Conservation (phyloP, 805 yeast species). For the Cyberlindnera subsufficiens region DNA sequence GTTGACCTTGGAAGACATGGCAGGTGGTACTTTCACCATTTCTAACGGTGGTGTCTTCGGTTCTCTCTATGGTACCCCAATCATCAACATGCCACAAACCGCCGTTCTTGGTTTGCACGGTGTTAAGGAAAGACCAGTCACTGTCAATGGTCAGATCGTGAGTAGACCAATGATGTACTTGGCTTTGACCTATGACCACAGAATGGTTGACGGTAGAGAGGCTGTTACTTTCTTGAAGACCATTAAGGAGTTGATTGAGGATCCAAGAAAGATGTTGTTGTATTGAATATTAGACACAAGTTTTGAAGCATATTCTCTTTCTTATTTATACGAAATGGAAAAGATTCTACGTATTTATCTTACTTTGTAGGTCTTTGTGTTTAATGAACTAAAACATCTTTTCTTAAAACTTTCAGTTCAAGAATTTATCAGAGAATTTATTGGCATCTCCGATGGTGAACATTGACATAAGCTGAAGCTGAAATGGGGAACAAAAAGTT, state of each 20-base stretch:
- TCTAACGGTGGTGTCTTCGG: slow-evolving; percentile 99
- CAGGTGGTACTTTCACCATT: slow-evolving; percentile 98
- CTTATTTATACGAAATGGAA: neutral
- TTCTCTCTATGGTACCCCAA: slow-evolving; percentile 96
- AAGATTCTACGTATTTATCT: neutral
- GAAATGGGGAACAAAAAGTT: too few relatives aligned
- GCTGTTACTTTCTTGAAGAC: slow-evolving; percentile 96
- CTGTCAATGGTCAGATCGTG: slow-evolving; percentile 92
- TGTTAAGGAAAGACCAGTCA: slow-evolving; percentile 95
- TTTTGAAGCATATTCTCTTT: neutral
- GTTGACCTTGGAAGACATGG: slow-evolving; percentile 95
- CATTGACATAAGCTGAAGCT: too few relatives aligned
- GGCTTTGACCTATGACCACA: slow-evolving; percentile 97
- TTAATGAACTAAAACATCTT: too few relatives aligned
- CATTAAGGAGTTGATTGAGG: slow-evolving; percentile 94
- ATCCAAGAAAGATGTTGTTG: slow-evolving; percentile 96
- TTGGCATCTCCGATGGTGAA: too few relatives aligned
- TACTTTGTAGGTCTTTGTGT: neutral
- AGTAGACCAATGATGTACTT: slow-evolving; percentile 99
- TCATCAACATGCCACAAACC: slow-evolving; percentile 96
- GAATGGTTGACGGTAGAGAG: slow-evolving; percentile 97
- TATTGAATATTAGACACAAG: slow-evolving; percentile 20
- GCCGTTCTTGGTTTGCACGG: slow-evolving; percentile 98
- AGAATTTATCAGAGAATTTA: too few relatives aligned
- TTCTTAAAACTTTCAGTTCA: too few relatives aligned